Evolutionary conservation across 1,284 basidiomycete genomes (phyloP).

Genomic region (Irpex sp.): DNA sequence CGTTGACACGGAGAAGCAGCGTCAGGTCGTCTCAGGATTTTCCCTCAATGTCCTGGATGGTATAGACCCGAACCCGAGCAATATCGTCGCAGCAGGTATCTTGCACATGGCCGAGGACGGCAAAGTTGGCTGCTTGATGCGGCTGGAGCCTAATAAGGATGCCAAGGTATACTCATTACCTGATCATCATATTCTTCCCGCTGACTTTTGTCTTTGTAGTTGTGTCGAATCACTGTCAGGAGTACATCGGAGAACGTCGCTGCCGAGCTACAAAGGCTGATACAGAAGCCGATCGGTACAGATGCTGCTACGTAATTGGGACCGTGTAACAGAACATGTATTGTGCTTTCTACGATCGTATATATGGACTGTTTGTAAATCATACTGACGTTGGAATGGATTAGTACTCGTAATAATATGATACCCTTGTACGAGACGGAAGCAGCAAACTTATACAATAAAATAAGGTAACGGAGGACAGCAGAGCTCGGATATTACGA

Average conservation of each 20-base stretch:
- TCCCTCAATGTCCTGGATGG: constrained; percentile 75
- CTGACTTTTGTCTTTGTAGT: constrained; percentile 37
- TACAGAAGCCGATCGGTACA: constrained; percentile 51
- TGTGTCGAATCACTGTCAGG: constrained; percentile 91
- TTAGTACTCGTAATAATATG: constrained; percentile 1
- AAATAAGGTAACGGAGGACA: background rate
- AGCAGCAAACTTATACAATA: background rate
- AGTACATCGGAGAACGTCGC: constrained; percentile 95
- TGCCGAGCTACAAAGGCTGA: constrained; percentile 67
- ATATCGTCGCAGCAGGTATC: constrained; percentile 91
- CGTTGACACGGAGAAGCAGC: constrained; percentile 72
- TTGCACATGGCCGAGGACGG: constrained; percentile 84
- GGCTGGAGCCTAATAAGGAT: constrained; percentile 92
- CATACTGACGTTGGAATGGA: background rate
- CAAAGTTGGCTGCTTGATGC: constrained; percentile 92
- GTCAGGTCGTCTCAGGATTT: constrained; percentile 75
- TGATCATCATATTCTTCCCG: constrained; percentile 3
- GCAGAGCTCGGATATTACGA: too few relatives aligned
- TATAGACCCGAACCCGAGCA: constrained; percentile 84
- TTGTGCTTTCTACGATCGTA: background rate
- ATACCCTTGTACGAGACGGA: background rate
- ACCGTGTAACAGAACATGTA: background rate
- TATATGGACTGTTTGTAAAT: constrained; percentile 2
- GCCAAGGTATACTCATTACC: constrained; percentile 68
- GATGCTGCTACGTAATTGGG: constrained; percentile 15